Evolutionary conservation across 306 rosid genomes (phyloP).

Genomic region (Begonia peltatifolia): DNA sequence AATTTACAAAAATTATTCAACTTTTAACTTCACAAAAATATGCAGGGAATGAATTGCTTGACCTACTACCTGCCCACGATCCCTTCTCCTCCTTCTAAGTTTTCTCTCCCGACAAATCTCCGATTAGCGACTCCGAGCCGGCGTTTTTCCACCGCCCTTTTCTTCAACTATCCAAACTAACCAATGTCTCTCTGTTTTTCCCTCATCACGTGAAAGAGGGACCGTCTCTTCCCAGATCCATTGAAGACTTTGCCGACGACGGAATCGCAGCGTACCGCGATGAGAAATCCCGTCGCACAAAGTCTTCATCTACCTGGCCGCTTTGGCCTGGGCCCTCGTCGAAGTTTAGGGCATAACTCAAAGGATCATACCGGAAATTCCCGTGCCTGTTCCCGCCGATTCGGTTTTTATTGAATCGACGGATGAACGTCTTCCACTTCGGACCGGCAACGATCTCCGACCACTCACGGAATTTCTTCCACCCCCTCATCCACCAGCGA

Average conservation of each 20-base stretch:
- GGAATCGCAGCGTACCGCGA: slow-evolving; percentile 41
- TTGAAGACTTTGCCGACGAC: slow-evolving; percentile 25
- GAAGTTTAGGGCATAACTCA: slow-evolving; percentile 56
- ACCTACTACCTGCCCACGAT: too few species aligned
- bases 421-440: slow-evolving; percentile 64
- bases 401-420: slow-evolving; percentile 28
- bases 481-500: slow-evolving; percentile 36
- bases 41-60: too few species aligned
- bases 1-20: too few species aligned
- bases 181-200: not conserved
- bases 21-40: too few species aligned
- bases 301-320: slow-evolving; percentile 9
- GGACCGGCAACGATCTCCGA: slow-evolving; percentile 63
- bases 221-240: slow-evolving; percentile 30
- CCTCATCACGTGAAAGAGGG: slow-evolving; percentile 19
- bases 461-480: slow-evolving; percentile 44
- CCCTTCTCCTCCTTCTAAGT: too few species aligned
- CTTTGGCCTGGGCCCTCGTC: slow-evolving; percentile 32
- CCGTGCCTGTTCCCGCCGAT: slow-evolving; percentile 6
- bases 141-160: not conserved
- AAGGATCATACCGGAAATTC: slow-evolving; percentile 39
- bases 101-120: too few species aligned
- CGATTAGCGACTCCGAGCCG: too few species aligned
- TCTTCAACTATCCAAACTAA: not conserved
- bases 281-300: slow-evolving; percentile 28